Conservation (phyloP, 441 rosid genomes). For the Breynia disticha region DNA sequence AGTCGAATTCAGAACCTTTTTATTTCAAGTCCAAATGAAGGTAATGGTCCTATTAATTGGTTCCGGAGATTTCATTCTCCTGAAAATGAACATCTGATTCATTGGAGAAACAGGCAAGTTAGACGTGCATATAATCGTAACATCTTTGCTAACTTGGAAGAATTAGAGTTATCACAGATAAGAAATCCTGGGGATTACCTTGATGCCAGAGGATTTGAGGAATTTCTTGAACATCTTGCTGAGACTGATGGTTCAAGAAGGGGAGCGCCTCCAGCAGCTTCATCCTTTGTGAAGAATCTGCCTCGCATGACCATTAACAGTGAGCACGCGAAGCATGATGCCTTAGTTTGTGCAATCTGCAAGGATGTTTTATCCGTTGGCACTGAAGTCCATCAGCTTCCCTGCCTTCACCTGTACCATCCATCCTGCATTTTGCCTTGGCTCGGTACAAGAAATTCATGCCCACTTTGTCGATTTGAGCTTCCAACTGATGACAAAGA, state of each 20-base stretch:
- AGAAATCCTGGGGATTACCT: constrained; percentile 54
- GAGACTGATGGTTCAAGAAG: constrained; percentile 66
- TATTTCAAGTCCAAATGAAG: constrained; percentile 39
- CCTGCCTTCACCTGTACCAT: constrained; percentile 80
- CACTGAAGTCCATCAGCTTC: constrained; percentile 64
- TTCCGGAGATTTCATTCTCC: constrained; percentile 25
- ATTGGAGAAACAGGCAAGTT: constrained; percentile 33
- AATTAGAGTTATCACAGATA: constrained; percentile 28
- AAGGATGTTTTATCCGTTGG: constrained; percentile 54
- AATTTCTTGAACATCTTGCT: constrained; percentile 65
- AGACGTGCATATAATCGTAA: constrained; percentile 27
- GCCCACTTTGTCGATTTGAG: constrained; percentile 88
- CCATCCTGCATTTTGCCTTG: constrained; percentile 74
- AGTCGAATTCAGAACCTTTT: constrained; percentile 22
- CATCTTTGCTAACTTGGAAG: constrained; percentile 34
- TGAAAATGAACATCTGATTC: constrained; percentile 29
- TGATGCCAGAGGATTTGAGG: constrained; percentile 58
- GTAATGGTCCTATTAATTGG: constrained; percentile 28
- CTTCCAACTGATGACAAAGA: constrained; percentile 86
- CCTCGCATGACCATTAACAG: constrained; percentile 39
- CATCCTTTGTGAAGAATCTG: constrained; percentile 46
- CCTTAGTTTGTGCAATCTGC: constrained; percentile 73
- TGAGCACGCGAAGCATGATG: constrained; percentile 43
- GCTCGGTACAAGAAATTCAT: constrained; percentile 75
- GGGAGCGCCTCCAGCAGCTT: constrained; percentile 89